These are phyloP conservation scores for Botrytis hyacinthi DNA, from an alignment of 2,329 filamentous ascomycete species.

Conservation along the genomic window DNA sequence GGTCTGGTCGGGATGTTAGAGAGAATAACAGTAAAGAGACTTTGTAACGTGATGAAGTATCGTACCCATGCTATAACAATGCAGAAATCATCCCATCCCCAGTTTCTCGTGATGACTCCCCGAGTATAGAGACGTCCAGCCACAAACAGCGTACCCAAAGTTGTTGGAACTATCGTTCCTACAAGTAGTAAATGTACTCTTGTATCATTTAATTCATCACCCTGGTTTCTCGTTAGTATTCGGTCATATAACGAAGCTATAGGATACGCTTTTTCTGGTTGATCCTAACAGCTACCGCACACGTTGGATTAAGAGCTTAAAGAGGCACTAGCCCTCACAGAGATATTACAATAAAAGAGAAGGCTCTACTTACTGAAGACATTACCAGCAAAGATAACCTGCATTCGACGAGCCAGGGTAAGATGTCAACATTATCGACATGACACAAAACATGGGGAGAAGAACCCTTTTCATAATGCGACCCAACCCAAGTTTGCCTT, in stretches of 20 bases:
- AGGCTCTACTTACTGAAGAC: constrained; percentile 12
- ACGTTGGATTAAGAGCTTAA: background rate
- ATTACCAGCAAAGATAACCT: background rate
- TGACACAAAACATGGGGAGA: background rate
- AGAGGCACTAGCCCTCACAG: background rate
- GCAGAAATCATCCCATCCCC: background rate
- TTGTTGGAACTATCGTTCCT: background rate
- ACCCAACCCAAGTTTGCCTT: background rate
- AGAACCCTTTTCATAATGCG: background rate
- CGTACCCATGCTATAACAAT: constrained; percentile 3
- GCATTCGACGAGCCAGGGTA: background rate
- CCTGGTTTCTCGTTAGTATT: background rate
- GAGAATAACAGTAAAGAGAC: too few species aligned
- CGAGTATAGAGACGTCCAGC: constrained; percentile 8
- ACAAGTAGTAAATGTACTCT: background rate
- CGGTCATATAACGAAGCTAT: background rate
- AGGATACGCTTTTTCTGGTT: background rate
- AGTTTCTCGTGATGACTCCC: constrained; percentile 1
- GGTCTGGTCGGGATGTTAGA: background rate
- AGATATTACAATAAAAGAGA: background rate
- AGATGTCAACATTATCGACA: background rate
- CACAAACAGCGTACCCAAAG: background rate
- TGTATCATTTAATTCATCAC: background rate
- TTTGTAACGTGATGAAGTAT: background rate
- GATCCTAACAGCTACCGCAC: too few species aligned